Conservation (phyloP, 768 basidiomycete species). For the Mycena vitilis region DNA sequence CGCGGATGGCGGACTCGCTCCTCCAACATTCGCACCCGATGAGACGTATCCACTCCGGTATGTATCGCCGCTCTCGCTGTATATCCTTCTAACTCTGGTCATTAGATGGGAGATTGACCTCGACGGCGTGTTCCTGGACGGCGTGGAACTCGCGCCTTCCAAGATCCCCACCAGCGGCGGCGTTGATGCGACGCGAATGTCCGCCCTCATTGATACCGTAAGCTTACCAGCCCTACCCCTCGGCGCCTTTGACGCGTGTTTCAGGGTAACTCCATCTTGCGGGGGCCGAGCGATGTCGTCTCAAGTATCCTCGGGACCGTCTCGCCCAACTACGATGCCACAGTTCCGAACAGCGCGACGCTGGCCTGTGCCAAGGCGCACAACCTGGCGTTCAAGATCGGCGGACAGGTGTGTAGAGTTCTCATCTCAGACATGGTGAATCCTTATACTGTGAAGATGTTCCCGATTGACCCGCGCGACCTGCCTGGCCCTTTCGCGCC, state of each 20-base stretch:
- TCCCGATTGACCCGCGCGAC: constrained; percentile 79
- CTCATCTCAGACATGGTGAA: not conserved
- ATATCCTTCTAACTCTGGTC: constrained; percentile 13
- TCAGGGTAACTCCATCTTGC: constrained; percentile 78
- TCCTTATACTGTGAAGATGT: constrained; percentile 48
- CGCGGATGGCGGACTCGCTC: constrained; percentile 64
- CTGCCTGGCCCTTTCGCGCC: constrained; percentile 58
- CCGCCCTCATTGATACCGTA: constrained; percentile 77
- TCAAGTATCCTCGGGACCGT: constrained; percentile 54
- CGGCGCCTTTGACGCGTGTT: not conserved
- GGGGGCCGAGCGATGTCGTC: constrained; percentile 77
- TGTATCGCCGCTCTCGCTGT: constrained; percentile 14
- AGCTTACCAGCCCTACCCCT: constrained; percentile 25
- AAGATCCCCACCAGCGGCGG: constrained; percentile 53
- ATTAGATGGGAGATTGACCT: constrained; percentile 74
- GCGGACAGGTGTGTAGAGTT: constrained; percentile 57
- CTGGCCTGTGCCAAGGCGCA: constrained; percentile 67
- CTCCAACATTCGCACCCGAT: constrained; percentile 66
- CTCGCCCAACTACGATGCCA: constrained; percentile 49
- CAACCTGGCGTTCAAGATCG: constrained; percentile 70
- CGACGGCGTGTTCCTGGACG: constrained; percentile 75
- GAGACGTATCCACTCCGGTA: constrained; percentile 60
- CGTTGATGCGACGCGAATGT: constrained; percentile 51
- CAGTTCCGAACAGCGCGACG: constrained; percentile 39
- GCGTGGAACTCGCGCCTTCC: constrained; percentile 63